Percentiles rank a stretch among this genome's conserved stretches.
Conservation (phyloP, 2,329 filamentous ascomycete genomes). For the Diplodia corticola region DNA sequence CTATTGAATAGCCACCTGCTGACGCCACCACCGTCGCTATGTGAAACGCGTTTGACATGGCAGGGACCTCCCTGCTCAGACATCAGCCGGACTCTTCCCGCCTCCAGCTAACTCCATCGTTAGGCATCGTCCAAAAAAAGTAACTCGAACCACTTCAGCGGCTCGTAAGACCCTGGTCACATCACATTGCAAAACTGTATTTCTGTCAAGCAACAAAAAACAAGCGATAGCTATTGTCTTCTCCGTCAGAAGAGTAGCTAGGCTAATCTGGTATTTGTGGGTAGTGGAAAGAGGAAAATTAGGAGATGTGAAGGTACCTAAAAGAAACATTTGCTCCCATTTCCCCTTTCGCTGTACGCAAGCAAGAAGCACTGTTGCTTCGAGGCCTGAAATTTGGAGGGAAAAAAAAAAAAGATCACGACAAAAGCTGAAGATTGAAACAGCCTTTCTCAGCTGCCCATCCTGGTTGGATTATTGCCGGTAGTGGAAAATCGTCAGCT, state of each 20-base stretch:
- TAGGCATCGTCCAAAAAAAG: neutral
- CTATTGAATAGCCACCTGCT: neutral
- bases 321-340: neutral
- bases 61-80: neutral
- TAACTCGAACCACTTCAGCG: neutral
- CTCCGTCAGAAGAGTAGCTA: neutral
- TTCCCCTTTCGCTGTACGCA: conserved; percentile 12
- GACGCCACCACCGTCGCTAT: neutral
- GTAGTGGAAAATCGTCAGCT: conserved; percentile 1
- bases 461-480: neutral
- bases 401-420: neutral
- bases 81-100: neutral
- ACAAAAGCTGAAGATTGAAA: neutral
- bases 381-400: neutral
- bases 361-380: neutral
- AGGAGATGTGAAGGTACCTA: neutral
- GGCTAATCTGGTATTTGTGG: neutral
- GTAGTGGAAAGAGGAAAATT: neutral
- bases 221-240: neutral
- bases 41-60: neutral
- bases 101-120: neutral
- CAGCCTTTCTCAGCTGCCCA: neutral
- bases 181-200: neutral
- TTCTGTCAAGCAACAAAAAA: neutral
- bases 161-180: neutral